These are phyloP conservation scores for Reutealis trisperma DNA, from an alignment of 345 rosid species.

Conservation along the genomic window DNA sequence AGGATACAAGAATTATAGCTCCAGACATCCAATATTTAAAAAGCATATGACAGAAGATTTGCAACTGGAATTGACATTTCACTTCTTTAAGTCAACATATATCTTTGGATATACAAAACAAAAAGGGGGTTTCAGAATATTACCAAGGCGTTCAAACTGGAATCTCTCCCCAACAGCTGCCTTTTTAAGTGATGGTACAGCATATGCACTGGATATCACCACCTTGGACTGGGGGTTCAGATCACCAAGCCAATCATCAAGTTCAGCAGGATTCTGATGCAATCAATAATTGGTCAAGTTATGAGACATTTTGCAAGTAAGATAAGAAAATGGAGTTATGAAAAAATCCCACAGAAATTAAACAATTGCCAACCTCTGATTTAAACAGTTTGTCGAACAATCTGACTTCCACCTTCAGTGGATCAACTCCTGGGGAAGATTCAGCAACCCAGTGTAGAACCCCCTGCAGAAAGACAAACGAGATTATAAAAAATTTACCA, in stretches of 20 bases:
- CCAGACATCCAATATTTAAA: too few relatives aligned
- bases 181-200: slow-evolving; percentile 55
- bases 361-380: slow-evolving; percentile 60
- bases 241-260: slow-evolving; percentile 82
- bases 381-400: slow-evolving; percentile 84
- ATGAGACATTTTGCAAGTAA: slow-evolving; percentile 1
- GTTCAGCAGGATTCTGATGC: slow-evolving; percentile 79
- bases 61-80: not conserved
- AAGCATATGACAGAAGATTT: not conserved
- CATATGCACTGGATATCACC: slow-evolving; percentile 61
- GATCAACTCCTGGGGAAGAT: slow-evolving; percentile 62
- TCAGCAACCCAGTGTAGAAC: slow-evolving; percentile 97
- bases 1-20: too few relatives aligned
- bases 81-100: not conserved
- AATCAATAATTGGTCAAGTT: slow-evolving; percentile 23
- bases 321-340: not conserved
- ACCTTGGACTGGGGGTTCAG: slow-evolving; percentile 67
- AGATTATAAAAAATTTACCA: not conserved
- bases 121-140: slow-evolving; percentile 3
- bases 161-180: slow-evolving; percentile 70
- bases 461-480: slow-evolving; percentile 45
- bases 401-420: slow-evolving; percentile 83
- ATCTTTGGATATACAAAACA: slow-evolving; percentile 2
- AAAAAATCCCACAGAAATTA: slow-evolving; percentile 2
- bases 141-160: slow-evolving; percentile 97